Evolutionary conservation across 805 yeast genomes (phyloP).

Genomic region (Candida tibetensis): DNA sequence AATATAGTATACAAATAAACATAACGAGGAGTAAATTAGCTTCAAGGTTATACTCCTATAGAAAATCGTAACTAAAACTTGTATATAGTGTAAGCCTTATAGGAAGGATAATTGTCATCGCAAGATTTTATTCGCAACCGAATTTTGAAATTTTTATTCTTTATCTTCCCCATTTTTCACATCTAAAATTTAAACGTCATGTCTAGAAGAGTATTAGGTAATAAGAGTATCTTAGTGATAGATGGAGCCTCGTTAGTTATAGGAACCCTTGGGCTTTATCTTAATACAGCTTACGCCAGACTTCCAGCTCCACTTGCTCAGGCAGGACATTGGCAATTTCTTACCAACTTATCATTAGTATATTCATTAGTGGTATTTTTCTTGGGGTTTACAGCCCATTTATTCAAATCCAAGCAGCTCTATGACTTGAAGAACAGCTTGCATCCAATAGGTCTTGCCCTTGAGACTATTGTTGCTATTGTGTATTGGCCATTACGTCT

Average conservation of each 20-base stretch:
- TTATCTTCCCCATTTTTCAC: no score
- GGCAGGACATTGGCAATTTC: slow-evolving; percentile 72
- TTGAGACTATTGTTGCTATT: slow-evolving; percentile 58
- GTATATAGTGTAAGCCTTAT: no score
- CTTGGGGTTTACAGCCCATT: slow-evolving; percentile 33
- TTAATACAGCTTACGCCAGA: slow-evolving; percentile 15
- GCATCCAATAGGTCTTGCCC: slow-evolving; percentile 54
- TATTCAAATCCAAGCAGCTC: slow-evolving; percentile 19
- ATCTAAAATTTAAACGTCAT: no score
- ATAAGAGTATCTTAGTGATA: slow-evolving; percentile 23
- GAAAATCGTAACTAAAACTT: no score
- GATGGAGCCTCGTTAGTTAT: slow-evolving; percentile 23
- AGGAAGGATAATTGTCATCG: no score
- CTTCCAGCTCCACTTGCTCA: slow-evolving; percentile 49
- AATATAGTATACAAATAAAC: no score
- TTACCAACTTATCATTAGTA: slow-evolving; percentile 48
- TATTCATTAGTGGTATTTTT: slow-evolving; percentile 14
- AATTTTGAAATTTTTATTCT: no score
- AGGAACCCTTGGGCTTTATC: slow-evolving; percentile 28
- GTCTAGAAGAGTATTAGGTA: slow-evolving; percentile 28
- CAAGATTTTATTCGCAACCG: no score
- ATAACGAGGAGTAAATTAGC: no score
- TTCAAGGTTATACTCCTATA: no score
- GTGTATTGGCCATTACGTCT: slow-evolving; percentile 71
- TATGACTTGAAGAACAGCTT: slow-evolving; percentile 37